Evolutionary conservation across 2,329 filamentous ascomycete genomes (phyloP), one percentile per base, ranked within the genome.

Genomic region (Diaporthe longicolla): DNA sequence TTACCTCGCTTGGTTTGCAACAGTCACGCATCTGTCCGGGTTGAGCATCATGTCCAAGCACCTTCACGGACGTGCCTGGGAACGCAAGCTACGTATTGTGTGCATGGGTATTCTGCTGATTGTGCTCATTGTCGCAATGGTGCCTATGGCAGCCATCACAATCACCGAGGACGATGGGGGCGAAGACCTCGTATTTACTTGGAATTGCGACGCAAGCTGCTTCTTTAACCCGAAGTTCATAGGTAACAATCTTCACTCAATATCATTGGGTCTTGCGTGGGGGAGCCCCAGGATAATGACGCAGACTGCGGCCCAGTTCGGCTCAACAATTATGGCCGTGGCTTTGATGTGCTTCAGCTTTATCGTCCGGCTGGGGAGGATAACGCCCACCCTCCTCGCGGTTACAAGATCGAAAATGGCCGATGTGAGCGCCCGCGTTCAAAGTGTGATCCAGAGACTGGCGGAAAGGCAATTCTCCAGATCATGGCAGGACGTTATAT

Each of bases 241-340:
- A 11, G 55, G 19, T 10, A 58, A 58, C 32, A 58, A 58, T 24
- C 19, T 58, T 4, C 55, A 37, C 32, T 58, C 55, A 3, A 32
- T 58, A 21, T 58, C 55, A 6, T 9, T 57, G 17, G 54, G 54
- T 3, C 29, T 57, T 57, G 15, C 32, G 29, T 57, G 54, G 54
- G 54, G 54, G 2, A 21, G 19, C 19, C 35, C 54, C 29, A 35
- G 21, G 5, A 57, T 57, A 3, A 26, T 57, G 29, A 57, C 54
- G 29, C 54, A 57, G 54, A 57, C 54, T 57, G 54, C 54, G 29
- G 54, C 54, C 54, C 54, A 57, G 26, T 57, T 57, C n/a, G 54
- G 54, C 8, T 57, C 54, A 6, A 29, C 54, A 5, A 57, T 57
- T 10, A 21, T 35, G 17, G 54, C 54, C 15, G 21, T 57, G 11